Percentiles rank a stretch among this genome's conserved stretches.
These are phyloP conservation scores for Dictyostelium intermedium DNA, from an alignment of 78 protist species.

Conservation along the genomic window DNA sequence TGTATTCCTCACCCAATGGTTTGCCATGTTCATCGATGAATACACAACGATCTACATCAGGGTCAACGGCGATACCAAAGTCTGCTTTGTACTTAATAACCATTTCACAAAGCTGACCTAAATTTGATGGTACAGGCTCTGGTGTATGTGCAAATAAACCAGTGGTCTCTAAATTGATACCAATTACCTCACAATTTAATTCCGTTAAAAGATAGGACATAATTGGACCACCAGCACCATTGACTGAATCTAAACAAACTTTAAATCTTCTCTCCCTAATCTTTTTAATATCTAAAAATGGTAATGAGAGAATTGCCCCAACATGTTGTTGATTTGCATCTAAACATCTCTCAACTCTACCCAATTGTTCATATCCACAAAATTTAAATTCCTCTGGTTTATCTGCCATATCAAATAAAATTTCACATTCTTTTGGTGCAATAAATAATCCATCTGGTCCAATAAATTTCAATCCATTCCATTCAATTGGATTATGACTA, in stretches of 20 bases:
- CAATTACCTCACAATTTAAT: constrained; percentile 65
- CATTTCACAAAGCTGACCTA: constrained; percentile 67
- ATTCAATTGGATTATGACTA: constrained; percentile 87
- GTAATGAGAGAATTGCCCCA: constrained; percentile 25
- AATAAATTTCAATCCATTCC: constrained; percentile 90
- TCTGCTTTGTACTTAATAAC: constrained; percentile 60
- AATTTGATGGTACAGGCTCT: constrained; percentile 83
- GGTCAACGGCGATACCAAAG: constrained; percentile 87
- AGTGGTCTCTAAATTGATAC: constrained; percentile 82
- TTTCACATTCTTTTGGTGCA: constrained; percentile 58
- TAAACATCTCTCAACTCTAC: neutral
- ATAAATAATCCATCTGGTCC: constrained; percentile 85
- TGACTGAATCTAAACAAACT: constrained; percentile 78
- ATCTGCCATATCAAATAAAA: constrained; percentile 75
- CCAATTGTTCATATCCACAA: neutral
- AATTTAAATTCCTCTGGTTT: constrained; percentile 2
- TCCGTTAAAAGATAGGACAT: constrained; percentile 22
- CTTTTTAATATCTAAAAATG: constrained; percentile 52
- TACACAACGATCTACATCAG: constrained; percentile 88
- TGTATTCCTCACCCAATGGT: constrained; percentile 85
- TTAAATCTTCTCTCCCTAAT: constrained; percentile 18
- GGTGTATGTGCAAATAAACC: constrained; percentile 86
- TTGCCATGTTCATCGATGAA: constrained; percentile 81
- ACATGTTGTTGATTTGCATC: constrained; percentile 69
- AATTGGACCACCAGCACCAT: constrained; percentile 87